Evolutionary conservation across 129 eudicot species (phyloP).

Genomic region (Flaveria sonorensis): DNA sequence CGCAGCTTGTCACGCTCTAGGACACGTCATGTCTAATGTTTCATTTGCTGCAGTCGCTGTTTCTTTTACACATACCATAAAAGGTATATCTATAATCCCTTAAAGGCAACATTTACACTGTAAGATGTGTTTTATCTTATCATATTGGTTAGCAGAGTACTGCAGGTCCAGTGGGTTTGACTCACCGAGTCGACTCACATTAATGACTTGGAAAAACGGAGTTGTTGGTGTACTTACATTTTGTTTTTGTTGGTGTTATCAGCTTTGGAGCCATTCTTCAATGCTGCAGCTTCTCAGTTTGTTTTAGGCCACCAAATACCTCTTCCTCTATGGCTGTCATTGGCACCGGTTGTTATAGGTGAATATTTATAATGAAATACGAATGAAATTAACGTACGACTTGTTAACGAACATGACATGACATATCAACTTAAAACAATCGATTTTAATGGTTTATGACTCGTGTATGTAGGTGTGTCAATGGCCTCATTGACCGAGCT

Average conservation of each 20-base stretch:
- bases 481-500: constrained; percentile 68
- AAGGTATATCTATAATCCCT: constrained; percentile 34
- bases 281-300: constrained; percentile 70
- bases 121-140: not conserved
- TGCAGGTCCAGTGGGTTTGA: not conserved
- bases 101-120: not conserved
- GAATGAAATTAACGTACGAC: not conserved
- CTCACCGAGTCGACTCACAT: constrained; percentile 16
- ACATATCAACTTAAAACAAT: not conserved
- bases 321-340: constrained; percentile 56
- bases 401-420: not conserved
- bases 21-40: constrained; percentile 70
- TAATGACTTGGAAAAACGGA: not conserved
- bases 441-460: not conserved
- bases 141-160: not conserved
- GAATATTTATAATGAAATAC: not conserved
- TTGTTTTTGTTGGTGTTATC: constrained; percentile 24
- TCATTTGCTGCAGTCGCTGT: constrained; percentile 76
- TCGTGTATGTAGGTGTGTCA: constrained; percentile 48
- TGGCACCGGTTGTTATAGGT: constrained; percentile 69
- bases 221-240: not conserved
- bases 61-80: constrained; percentile 63
- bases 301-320: constrained; percentile 65
- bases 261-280: constrained; percentile 74
- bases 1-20: constrained; percentile 65